Conservation (phyloP, 75 land plant species). For the Sequoia sempervirens region DNA sequence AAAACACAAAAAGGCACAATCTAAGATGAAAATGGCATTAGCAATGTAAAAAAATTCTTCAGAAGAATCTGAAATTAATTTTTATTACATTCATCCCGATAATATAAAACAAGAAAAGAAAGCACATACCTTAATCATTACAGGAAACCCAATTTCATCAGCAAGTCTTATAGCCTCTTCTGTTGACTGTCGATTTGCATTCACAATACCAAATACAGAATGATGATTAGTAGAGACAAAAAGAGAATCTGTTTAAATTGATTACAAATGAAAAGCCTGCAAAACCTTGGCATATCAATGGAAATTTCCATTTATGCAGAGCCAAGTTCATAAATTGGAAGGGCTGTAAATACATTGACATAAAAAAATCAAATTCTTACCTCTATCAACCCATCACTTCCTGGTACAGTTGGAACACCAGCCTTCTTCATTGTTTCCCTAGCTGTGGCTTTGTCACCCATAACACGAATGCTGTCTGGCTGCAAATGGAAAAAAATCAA, state of each 20-base stretch:
- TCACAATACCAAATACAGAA: conserved; percentile 3
- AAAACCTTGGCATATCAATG: not conserved
- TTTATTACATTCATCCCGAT: not conserved
- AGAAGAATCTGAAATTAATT: not conserved
- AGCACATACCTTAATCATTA: conserved; percentile 83
- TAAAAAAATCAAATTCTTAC: conserved; percentile 24
- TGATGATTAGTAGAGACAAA: not conserved
- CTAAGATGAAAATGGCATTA: not conserved
- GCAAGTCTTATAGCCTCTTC: conserved; percentile 83
- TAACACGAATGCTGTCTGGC: conserved; percentile 90
- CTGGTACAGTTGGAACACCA: conserved; percentile 96
- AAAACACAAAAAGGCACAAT: not conserved
- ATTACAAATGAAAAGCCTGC: not conserved
- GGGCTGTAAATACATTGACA: not conserved
- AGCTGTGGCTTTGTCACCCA: conserved; percentile 97
- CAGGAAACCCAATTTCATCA: conserved; percentile 84
- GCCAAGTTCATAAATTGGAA: not conserved
- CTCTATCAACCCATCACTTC: conserved; percentile 88
- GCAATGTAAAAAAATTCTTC: not conserved
- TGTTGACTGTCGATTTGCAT: conserved; percentile 48
- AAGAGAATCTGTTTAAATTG: not conserved
- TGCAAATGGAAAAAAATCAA: conserved; percentile 18
- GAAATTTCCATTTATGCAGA: not conserved
- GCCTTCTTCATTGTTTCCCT: conserved; percentile 92
- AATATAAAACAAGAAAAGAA: not conserved